A percentile compares a stretch with the other conserved stretches of the same genome.
Conservation (phyloP, 108 stramenopile genomes). For the Cyclotella kingstonii region DNA sequence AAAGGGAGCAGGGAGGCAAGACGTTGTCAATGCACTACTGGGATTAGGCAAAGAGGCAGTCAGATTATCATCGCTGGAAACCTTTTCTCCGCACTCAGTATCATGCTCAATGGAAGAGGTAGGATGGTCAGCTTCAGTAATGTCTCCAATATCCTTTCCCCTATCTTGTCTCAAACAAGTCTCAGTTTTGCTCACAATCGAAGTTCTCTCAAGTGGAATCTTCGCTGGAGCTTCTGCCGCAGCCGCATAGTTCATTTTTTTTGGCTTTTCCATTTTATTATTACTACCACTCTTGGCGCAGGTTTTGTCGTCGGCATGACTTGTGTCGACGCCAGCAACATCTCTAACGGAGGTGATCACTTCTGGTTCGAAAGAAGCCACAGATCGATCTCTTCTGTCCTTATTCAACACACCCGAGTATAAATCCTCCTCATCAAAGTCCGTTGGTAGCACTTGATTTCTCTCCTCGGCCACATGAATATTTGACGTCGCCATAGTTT, state of each 20-base stretch:
- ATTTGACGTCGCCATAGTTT: constrained; percentile 71
- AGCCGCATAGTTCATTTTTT: constrained; percentile 45
- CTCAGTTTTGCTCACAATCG: no score
- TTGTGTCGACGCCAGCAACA: no score
- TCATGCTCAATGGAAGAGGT: constrained; percentile 3
- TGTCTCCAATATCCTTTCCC: constrained; percentile 2
- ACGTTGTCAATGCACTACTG: no score
- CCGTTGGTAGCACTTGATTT: constrained; percentile 67
- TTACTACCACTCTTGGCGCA: constrained; percentile 12
- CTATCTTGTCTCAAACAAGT: no score
- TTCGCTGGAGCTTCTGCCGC: constrained; percentile 44
- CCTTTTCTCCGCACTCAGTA: background rate
- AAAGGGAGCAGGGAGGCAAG: no score
- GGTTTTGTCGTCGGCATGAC: no score
- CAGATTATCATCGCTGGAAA: no score
- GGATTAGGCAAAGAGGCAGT: no score
- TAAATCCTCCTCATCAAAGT: constrained; percentile 87
- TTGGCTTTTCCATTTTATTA: constrained; percentile 8
- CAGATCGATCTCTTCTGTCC: constrained; percentile 15
- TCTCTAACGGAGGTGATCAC: no score
- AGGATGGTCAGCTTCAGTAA: constrained; percentile 6
- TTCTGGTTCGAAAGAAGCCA: background rate
- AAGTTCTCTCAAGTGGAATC: constrained; percentile 39
- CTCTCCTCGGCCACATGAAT: constrained; percentile 94
- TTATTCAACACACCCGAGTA: constrained; percentile 83